These are phyloP conservation scores for Lagerstroemia fauriei DNA, from an alignment of 441 rosid genomes.

Conservation along the genomic window DNA sequence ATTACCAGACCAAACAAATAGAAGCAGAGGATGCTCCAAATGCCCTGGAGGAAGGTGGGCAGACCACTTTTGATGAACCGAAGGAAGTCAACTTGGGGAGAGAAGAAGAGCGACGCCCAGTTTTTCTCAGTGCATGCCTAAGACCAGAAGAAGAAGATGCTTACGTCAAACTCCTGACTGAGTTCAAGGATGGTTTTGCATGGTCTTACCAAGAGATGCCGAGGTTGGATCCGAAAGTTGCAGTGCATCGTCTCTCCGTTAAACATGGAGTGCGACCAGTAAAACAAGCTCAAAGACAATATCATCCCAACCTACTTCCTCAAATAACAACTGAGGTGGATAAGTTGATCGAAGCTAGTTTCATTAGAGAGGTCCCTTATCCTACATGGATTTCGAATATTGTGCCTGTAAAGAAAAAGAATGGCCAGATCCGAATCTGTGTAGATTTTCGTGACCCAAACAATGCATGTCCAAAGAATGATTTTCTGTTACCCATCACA, in stretches of 20 bases:
- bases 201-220: background rate
- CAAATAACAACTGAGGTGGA: background rate
- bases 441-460: background rate
- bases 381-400: constrained; percentile 2
- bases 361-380: background rate
- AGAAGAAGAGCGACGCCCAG: background rate
- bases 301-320: too few relatives aligned
- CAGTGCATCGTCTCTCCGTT: background rate
- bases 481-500: too few relatives aligned
- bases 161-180: background rate
- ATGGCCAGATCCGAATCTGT: background rate
- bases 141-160: background rate
- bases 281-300: too few relatives aligned
- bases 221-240: background rate
- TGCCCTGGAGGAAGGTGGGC: background rate
- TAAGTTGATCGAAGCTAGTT: background rate
- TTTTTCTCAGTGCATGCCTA: too few relatives aligned
- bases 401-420: background rate
- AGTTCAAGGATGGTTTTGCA: background rate
- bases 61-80: background rate
- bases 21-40: too few relatives aligned
- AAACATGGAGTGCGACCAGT: too few relatives aligned
- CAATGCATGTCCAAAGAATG: too few relatives aligned
- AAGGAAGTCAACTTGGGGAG: background rate
- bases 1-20: too few relatives aligned